Evolutionary conservation across 345 rosid genomes (phyloP), one percentile per base, ranked within the genome.

Genomic region (Lumnitzera littorea): DNA sequence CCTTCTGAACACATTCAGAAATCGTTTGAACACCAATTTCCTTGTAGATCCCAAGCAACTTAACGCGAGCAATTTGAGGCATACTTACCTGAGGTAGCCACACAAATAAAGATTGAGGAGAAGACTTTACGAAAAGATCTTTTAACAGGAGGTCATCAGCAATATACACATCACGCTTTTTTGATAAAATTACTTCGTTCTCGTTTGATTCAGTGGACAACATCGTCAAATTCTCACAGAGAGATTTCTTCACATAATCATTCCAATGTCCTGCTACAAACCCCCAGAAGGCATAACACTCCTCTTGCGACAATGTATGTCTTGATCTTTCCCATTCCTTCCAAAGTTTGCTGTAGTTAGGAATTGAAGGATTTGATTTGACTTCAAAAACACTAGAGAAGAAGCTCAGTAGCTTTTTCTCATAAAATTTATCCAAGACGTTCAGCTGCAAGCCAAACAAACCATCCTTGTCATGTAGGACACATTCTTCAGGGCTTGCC

Each of bases 201-300:
- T 69, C 55, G 29, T 54, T 56, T 43, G 75, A 70, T 29, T 67
- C 61, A 23, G 78, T 88, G 0, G 95, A 91, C 50, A 87, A 53
- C 74, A 80, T 82, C 15, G 56, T 49, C 62, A 84, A 20, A 3
- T 61, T 55, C 11, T 78, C 80, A 17, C 79, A 64, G 41, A 81
- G 77, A 48, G 36, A 51, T 64, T 49, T 54, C 58, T 62, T 68
- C 2, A 51, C 56, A 15, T 15, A 11, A 0, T 64, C 43, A 71
- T 65, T 24, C 66, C 64, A 24, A 13, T 76, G 60, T 51, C 24
- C 53, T 46, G 69, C 0, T 27, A 70, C 72, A 50, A 61, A 80
- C 13, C 65, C 41, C 96, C 96, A 89, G 62, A 89, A 89, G 55
- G 91, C 80, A 71, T 75, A 77, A 50, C 91, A 89, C 56, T 81